These are phyloP conservation scores for Akebia trifoliata DNA, from an alignment of 164 flowering plant genomes.

Conservation along the genomic window DNA sequence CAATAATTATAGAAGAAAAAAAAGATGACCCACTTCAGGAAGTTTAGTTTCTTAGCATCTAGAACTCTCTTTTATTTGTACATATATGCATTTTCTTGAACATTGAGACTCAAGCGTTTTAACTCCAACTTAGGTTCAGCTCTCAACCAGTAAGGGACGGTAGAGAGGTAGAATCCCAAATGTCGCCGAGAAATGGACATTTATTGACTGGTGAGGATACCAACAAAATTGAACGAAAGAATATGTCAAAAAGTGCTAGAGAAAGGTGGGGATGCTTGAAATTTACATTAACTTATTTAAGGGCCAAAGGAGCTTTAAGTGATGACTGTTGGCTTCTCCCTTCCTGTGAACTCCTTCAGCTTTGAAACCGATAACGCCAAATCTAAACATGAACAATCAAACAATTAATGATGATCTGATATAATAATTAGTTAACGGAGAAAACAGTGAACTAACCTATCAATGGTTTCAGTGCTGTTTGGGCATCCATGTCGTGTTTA, in stretches of 20 bases:
- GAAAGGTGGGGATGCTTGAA: slow-evolving; percentile 1
- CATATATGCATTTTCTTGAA: no score
- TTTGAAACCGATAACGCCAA: slow-evolving; percentile 82
- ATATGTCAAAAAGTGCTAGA: slow-evolving; percentile 1
- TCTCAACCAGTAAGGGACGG: not conserved
- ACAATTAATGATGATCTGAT: slow-evolving; percentile 4
- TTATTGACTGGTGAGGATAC: not conserved
- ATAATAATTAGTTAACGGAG: not conserved
- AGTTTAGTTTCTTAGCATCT: no score
- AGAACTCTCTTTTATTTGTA: no score
- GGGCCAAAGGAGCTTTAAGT: slow-evolving; percentile 37
- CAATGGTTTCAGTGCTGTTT: slow-evolving; percentile 77
- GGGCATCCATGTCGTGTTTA: slow-evolving; percentile 85
- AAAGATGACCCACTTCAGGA: no score
- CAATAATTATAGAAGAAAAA: no score
- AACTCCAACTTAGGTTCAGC: not conserved
- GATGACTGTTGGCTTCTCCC: slow-evolving; percentile 98
- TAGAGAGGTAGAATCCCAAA: not conserved
- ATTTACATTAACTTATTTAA: slow-evolving; percentile 7
- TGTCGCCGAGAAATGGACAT: not conserved
- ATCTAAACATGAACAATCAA: slow-evolving; percentile 36
- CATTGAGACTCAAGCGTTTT: no score
- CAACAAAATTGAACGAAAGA: slow-evolving; percentile 20
- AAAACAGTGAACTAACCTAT: slow-evolving; percentile 49
- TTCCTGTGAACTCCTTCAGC: slow-evolving; percentile 90